phyloP scores from a whole-genome alignment of 768 basidiomycete genomes.

The Pisolithus tinctorius region DNA sequence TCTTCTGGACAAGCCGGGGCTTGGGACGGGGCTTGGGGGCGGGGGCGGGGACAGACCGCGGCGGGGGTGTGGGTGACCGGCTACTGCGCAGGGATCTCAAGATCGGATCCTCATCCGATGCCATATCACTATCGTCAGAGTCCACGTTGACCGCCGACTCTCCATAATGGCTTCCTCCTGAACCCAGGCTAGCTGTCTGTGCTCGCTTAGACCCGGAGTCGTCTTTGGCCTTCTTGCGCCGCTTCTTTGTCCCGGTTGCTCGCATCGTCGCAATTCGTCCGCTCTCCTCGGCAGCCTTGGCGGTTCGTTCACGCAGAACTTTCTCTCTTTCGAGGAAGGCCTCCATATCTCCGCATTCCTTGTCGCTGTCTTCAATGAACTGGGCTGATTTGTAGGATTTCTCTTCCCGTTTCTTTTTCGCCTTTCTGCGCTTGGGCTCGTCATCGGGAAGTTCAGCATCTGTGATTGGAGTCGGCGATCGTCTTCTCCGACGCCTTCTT shows the following conservation, averaged over 20 bases:
- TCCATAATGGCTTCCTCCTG: conserved; percentile 8
- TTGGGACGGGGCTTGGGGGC: conserved; percentile 22
- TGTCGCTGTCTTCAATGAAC: conserved; percentile 90
- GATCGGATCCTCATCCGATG: conserved; percentile 21
- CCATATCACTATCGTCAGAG: conserved; percentile 10
- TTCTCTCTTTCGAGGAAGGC: conserved; percentile 77
- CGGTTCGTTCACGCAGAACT: conserved; percentile 46
- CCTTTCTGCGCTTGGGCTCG: conserved; percentile 29
- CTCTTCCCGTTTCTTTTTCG: conserved; percentile 58
- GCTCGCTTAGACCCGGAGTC: conserved; percentile 39
- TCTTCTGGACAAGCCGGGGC: conserved; percentile 38
- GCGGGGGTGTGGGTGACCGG: conserved; percentile 18
- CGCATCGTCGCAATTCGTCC: conserved; percentile 39
- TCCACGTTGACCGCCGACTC: conserved; percentile 11
- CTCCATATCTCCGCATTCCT: conserved; percentile 73
- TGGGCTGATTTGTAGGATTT: conserved; percentile 82
- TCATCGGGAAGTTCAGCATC: conserved; percentile 33
- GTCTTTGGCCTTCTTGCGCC: conserved; percentile 40
- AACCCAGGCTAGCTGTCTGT: conserved; percentile 9
- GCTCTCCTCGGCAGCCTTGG: conserved; percentile 37
- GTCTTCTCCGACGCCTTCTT: conserved; percentile 43
- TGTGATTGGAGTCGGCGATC: conserved; percentile 42
- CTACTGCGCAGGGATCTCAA: conserved; percentile 14
- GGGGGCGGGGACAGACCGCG: conserved; percentile 10
- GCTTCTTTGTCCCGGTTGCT: conserved; percentile 50